Evolutionary conservation across 2,329 filamentous ascomycete species (phyloP), one percentile per base, ranked within the genome.

Genomic region (Hypoxylon rubiginosum): DNA sequence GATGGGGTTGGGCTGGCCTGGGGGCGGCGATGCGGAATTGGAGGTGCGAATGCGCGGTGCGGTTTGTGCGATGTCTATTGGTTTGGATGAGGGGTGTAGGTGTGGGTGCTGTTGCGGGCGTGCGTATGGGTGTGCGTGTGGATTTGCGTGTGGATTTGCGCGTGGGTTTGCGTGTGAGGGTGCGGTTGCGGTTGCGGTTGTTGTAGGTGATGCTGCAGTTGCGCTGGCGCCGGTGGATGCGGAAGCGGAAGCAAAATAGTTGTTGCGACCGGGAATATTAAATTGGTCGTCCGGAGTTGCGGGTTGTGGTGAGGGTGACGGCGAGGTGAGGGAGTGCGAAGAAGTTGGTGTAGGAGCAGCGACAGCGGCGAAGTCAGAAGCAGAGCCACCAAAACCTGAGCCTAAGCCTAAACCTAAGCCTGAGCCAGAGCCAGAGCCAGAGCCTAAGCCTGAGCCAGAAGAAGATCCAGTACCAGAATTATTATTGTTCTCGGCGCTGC

Each of bases 261-360:
- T 69, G 75, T 68, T 71, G 73, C 68, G 68, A 73, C 70, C 65
- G 60, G 71, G 49, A 58, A 71, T 66, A 71, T 69, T 69, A 57
- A 71, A 71, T 63, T 76, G 73, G 67, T 79, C 79, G 72, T 75
- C 77, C 68, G 82, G 82, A 39, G 82, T 84, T 62, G 78, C 76
- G 60, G 82, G 82, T 71, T 83, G 81, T 63, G 82, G 81, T 67
- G 82, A 81, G 57, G 81, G 75, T 41, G 75, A 77, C 53, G 73
- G 76, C 62, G 75, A 75, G 62, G 75, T 75, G 76, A 79, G 72
- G 70, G 78, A 79, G 70, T 78, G 79, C 75, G 78, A 77, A 70
- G 78, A 80, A 73, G 79, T 77, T 76, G 79, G 76, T 73, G 77
- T 75, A 68, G 75, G 71, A 65, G 61, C 67, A 59, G 71, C 64